These are phyloP conservation scores for Fraxinus pennsylvanica DNA, from an alignment of 257 asterid species.

Conservation along the genomic window DNA sequence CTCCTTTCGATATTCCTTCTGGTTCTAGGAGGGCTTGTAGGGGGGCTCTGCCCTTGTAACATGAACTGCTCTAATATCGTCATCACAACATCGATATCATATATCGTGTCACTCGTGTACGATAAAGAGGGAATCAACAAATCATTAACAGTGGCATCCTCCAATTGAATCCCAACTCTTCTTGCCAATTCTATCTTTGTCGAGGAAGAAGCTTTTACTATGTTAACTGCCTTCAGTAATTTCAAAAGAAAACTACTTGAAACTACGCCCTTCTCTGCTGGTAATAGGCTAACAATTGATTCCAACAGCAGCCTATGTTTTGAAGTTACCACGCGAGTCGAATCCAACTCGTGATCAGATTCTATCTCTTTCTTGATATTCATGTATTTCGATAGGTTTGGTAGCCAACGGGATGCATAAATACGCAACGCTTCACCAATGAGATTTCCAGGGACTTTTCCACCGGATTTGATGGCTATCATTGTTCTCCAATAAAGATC, in stretches of 20 bases:
- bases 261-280: constrained; percentile 70
- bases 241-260: constrained; percentile 80
- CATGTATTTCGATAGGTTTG: constrained; percentile 44
- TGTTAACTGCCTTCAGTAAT: constrained; percentile 69
- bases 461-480: constrained; percentile 83
- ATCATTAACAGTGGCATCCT: constrained; percentile 72
- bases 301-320: constrained; percentile 70
- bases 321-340: constrained; percentile 37
- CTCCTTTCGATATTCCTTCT: constrained; percentile 57
- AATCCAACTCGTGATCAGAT: constrained; percentile 25
- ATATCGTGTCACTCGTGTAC: constrained; percentile 29
- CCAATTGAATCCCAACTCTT: constrained; percentile 65
- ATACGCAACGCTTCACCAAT: constrained; percentile 74
- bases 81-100: constrained; percentile 64
- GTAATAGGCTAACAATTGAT: constrained; percentile 76
- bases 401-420: constrained; percentile 77
- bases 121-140: constrained; percentile 62
- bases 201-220: constrained; percentile 68
- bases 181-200: constrained; percentile 65
- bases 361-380: constrained; percentile 32
- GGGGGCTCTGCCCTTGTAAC: constrained; percentile 77
- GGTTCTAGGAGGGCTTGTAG: constrained; percentile 65
- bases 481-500: constrained; percentile 87
- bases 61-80: constrained; percentile 65
- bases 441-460: constrained; percentile 56